phyloP scores from a whole-genome alignment of 192 early-diverging fungal genomes.

The Gamsiella multidivaricata region DNA sequence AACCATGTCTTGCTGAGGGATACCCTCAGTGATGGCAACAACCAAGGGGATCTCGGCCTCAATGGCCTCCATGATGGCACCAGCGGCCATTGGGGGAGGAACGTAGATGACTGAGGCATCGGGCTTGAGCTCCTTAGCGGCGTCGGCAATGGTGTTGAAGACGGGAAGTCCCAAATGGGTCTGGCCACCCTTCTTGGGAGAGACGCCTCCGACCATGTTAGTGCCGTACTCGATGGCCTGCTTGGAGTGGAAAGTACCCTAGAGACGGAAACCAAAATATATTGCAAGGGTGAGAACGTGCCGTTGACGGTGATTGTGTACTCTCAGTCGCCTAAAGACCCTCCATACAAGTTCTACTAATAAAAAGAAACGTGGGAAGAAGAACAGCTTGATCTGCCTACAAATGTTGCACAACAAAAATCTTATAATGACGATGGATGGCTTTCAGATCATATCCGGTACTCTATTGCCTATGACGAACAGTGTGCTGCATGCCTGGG shows the following conservation, averaged over 20 bases:
- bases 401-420: no score
- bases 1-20: constrained; percentile 99
- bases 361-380: neutral
- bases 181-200: constrained; percentile 95
- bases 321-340: no score
- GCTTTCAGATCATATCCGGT: no score
- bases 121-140: constrained; percentile 86
- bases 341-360: no score
- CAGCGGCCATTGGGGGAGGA: constrained; percentile 94
- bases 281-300: no score
- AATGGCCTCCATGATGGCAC: constrained; percentile 97
- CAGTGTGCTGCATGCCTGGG: no score
- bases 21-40: constrained; percentile 98
- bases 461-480: no score
- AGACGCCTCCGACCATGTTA: constrained; percentile 98
- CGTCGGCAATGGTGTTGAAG: constrained; percentile 87
- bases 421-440: no score
- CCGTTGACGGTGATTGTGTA: no score
- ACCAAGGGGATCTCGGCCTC: constrained; percentile 97
- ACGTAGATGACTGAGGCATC: constrained; percentile 99
- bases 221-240: constrained; percentile 99
- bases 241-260: constrained; percentile 99
- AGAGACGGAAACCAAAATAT: neutral
- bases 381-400: neutral
- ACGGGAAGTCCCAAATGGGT: constrained; percentile 96